Conservation (phyloP, 495 filamentous ascomycete species). For the Bacidia gigantensis region DNA sequence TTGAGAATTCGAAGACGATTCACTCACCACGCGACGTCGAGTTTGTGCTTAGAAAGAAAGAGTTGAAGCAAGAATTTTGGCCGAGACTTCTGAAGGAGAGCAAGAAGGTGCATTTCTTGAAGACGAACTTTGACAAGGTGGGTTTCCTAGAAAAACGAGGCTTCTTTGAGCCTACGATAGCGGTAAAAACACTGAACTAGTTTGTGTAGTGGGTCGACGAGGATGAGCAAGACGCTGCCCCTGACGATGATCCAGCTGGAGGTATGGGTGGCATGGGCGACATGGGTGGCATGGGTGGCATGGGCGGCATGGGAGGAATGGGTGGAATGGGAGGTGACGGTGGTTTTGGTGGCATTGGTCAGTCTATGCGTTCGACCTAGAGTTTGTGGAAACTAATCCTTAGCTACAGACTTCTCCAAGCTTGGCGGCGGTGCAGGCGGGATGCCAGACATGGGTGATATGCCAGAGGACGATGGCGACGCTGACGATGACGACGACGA, state of each 20-base stretch:
- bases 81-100: conserved; percentile 79
- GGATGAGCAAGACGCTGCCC: conserved; percentile 86
- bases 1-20: conserved; percentile 62
- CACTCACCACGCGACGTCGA: conserved; percentile 76
- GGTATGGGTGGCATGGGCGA: conserved; percentile 33
- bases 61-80: conserved; percentile 82
- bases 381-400: conserved; percentile 46
- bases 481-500: conserved; percentile 47
- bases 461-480: conserved; percentile 24
- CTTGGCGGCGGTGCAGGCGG: conserved; percentile 52
- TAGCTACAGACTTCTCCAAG: conserved; percentile 79
- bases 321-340: conserved; percentile 35
- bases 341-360: conserved; percentile 43
- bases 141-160: no score
- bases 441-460: conserved; percentile 26
- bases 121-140: conserved; percentile 98
- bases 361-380: conserved; percentile 16
- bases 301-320: conserved; percentile 24
- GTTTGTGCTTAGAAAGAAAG: conserved; percentile 92
- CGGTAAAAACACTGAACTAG: neutral
- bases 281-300: conserved; percentile 44
- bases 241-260: conserved; percentile 64
- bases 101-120: conserved; percentile 88
- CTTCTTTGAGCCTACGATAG: no score
- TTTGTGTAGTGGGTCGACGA: conserved; percentile 81